Conservation (phyloP, 441 rosid genomes). For the Corymbia calophylla region DNA sequence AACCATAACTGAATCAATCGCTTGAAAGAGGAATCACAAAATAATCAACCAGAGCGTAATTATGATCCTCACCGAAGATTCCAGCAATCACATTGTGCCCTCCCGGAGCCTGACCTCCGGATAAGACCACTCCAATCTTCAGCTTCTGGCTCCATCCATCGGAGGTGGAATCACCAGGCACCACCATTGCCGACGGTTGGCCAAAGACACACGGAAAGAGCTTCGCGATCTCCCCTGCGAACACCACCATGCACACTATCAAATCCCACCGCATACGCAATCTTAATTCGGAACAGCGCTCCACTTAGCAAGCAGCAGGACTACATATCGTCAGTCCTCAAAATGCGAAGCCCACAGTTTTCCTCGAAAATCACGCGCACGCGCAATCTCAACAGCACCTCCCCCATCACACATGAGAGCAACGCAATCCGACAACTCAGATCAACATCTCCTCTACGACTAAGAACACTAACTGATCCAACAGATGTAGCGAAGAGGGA, state of each 20-base stretch:
- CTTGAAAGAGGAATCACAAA: background rate
- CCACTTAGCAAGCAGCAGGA: background rate
- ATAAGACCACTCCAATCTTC: conserved; percentile 91
- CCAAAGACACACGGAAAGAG: conserved; percentile 84
- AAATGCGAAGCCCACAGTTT: background rate
- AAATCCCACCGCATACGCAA: background rate
- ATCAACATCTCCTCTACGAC: background rate
- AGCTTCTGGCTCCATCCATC: conserved; percentile 39
- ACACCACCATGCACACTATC: background rate
- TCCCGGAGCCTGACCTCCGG: conserved; percentile 99
- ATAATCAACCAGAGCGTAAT: background rate
- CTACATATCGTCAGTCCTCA: background rate
- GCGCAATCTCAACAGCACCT: background rate
- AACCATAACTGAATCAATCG: background rate
- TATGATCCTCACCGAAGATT: conserved; percentile 49
- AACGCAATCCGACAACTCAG: too few relatives aligned
- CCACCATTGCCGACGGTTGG: conserved; percentile 67
- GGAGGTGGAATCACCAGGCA: conserved; percentile 32
- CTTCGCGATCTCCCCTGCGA: conserved; percentile 84
- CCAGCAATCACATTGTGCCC: conserved; percentile 99
- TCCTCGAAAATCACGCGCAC: background rate
- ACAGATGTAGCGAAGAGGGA: background rate
- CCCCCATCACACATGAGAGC: background rate
- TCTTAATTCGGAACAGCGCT: background rate
- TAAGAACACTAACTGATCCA: background rate